Conservation (phyloP, 1,284 basidiomycete species). For the Agroathelia rolfsii region DNA sequence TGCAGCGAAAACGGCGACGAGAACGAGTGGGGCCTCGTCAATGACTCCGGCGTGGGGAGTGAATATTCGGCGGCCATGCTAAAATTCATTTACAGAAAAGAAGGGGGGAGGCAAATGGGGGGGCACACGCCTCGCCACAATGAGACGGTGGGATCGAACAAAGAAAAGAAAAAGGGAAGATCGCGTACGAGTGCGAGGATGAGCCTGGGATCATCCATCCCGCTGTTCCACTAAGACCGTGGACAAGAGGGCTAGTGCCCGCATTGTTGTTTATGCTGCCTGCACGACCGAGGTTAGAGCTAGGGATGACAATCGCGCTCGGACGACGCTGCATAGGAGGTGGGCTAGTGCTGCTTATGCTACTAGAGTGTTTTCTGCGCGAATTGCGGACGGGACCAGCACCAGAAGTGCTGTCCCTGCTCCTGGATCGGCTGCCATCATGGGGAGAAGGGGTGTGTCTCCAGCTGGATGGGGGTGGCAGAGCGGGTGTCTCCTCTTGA, state of each 20-base stretch:
- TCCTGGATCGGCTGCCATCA: conserved; percentile 16
- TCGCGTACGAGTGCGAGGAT: too few relatives aligned
- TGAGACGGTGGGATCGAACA: too few relatives aligned
- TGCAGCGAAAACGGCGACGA: conserved; percentile 23
- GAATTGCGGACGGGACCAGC: conserved; percentile 42
- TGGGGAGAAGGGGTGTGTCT: conserved; percentile 23
- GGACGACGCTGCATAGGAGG: conserved; percentile 29
- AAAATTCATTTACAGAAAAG: too few relatives aligned
- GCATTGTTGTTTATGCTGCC: conserved; percentile 9
- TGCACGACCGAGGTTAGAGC: conserved; percentile 12
- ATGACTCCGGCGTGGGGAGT: conserved; percentile 23
- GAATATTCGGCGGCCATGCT: conserved; percentile 19
- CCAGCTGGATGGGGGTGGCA: conserved; percentile 19
- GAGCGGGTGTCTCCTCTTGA: conserved; percentile 23
- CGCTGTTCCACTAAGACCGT: not conserved
- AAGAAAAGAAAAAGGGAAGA: too few relatives aligned
- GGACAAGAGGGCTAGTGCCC: conserved; percentile 7
- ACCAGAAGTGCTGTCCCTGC: conserved; percentile 11
- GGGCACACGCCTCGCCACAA: too few relatives aligned
- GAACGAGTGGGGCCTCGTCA: conserved; percentile 21
- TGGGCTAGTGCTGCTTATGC: conserved; percentile 30
- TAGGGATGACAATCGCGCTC: conserved; percentile 52
- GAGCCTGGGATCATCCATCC: conserved; percentile 23
- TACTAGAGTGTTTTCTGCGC: conserved; percentile 11
- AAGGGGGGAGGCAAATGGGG: too few relatives aligned